Base-by-base conservation (phyloP, 2,329 filamentous ascomycete species). In the Neonectria magnoliae region DNA sequence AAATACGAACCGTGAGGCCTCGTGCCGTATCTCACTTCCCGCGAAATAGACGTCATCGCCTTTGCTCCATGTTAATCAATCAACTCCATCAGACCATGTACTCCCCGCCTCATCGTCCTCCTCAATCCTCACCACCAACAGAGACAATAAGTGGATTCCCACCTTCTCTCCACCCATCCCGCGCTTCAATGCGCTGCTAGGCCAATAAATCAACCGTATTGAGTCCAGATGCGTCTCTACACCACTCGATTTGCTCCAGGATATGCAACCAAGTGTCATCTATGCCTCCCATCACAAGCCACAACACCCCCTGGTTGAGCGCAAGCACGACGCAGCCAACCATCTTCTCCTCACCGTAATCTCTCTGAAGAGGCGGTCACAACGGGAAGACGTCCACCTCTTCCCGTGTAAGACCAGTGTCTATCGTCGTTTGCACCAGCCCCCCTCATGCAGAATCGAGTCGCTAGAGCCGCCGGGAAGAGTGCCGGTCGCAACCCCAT, bases 401-500 rank as follows among this genome's bases (percentile, higher is more conserved):
- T 20, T 13, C 9, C n/a, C 20, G 55, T 20, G n/a, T 20, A 42
- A 42, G 38, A 8, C 16, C 16, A 20, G 4, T 20, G 38, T n/a
- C 38, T 42, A 18, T 42, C n/a, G 4, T 11, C n/a, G 11, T 5
- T 20, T 20, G 7, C n/a, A 20, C 10, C 16, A 38, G 36, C 36
- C 14, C 36, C 33, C 33, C 33, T 14, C 36, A 38, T 18, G 38
- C 38, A 11, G 10, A 42, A 42, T 42, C 38, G n/a, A 42, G n/a
- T 20, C 38, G 38, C 38, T 20, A 42, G 38, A 42, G 55, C 44
- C 38, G 38, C 16, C n/a, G 38, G 44, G 20, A 27, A 53, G 44
- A 62, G 25, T 62, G 53, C 59, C 59, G 59, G 50, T 31, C 50
- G 57, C 57, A 55, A 53, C 42, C 57, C 41, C 38, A 47, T 60